Conservation (phyloP, 139 green algal species). For the Chlorella ohadii region DNA sequence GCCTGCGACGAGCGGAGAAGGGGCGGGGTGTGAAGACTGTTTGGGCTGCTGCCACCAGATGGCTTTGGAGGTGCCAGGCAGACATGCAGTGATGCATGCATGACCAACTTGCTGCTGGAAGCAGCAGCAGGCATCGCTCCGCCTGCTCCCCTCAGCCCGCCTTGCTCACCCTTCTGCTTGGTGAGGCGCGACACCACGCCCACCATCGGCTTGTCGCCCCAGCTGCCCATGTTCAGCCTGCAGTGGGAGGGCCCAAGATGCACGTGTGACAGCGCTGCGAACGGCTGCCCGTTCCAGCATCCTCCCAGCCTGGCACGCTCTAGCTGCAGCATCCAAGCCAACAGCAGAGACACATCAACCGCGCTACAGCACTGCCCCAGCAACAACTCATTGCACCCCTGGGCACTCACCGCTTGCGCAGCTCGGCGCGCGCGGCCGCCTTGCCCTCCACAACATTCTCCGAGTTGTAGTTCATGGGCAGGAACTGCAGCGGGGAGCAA, state of each 20-base stretch:
- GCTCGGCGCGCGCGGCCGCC: slow-evolving; percentile 64
- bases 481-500: slow-evolving; percentile 48
- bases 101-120: too few species aligned
- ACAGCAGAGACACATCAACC: too few species aligned
- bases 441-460: slow-evolving; percentile 67
- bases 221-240: slow-evolving; percentile 64
- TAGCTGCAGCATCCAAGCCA: too few species aligned
- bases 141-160: background rate
- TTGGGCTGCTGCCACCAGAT: too few species aligned
- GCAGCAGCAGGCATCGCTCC: too few species aligned
- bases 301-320: background rate
- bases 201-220: slow-evolving; percentile 81
- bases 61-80: too few species aligned
- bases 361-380: too few species aligned
- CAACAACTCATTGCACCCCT: too few species aligned
- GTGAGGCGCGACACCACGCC: slow-evolving; percentile 85
- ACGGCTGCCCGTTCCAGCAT: too few species aligned
- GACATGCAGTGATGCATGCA: too few species aligned
- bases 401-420: slow-evolving; percentile 58
- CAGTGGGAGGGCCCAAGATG: background rate
- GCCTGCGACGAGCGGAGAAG: slow-evolving; percentile 55
- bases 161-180: slow-evolving; percentile 83
- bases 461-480: slow-evolving; percentile 74
- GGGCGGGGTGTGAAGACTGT: too few species aligned
- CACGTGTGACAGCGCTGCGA: too few species aligned